Evolutionary conservation across 306 rosid species (phyloP), one percentile per base, ranked within the genome.

Genomic region (Amphicarpaea edgeworthii): DNA sequence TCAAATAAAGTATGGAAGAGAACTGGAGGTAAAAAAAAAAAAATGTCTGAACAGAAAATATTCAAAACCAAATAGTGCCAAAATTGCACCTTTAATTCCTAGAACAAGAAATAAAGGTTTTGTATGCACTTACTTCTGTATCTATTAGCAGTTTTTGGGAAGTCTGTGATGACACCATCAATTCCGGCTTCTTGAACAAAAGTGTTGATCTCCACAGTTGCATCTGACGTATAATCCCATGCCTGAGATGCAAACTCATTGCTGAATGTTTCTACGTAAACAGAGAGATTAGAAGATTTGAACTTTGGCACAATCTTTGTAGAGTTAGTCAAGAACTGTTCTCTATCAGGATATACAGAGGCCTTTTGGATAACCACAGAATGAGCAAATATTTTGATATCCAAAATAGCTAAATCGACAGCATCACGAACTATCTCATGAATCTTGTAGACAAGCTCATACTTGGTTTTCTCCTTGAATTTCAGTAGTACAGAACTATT

Each of bases 211-310:
- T 95, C 97, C 61, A 90, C 85, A 0, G 93, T 88, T 68, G 93
- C 40, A 85, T 95, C 97, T 10, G 97, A 85, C 77, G 87, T 76
- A 90, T 83, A 95, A 87, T 95, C 99, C 93, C 90, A 92, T 60
- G 97, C 81, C 78, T 89, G 96, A 37, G 97, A 87, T 64, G 84
- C 84, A 77, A 89, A 95, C 85, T 95, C 99, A 81, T 95, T 90
- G 88, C 87, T 82, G 81, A 95, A 95, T 41, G 74, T 76, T 82
- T 86, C 91, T 11, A 81, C 96, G 19, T 85, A 92, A 34, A 95
- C 92, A 11, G 90, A 62, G 76, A 95, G 84, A 58, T 86, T 84
- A 14, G 40, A 69, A 5, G 83, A 59, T 55, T 89, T 70, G n/a
- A 95, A 76, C 84, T 74, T 83, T 0, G 38, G 6, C 61, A 89